These are phyloP conservation scores for Podospora pseudopauciseta DNA, from an alignment of 495 filamentous ascomycete species.

Conservation along the genomic window DNA sequence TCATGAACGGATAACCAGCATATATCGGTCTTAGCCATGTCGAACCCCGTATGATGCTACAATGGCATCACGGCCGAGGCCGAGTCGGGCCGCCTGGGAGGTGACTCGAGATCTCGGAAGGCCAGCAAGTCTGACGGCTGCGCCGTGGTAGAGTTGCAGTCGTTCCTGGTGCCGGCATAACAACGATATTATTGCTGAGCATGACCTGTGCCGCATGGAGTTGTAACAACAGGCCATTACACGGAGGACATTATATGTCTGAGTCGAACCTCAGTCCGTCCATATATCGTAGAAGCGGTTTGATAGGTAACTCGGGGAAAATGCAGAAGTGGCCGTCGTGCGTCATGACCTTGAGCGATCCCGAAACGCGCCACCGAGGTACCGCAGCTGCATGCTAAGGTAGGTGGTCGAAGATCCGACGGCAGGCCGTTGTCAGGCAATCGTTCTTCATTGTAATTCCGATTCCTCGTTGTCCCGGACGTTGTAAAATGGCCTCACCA, in stretches of 20 bases:
- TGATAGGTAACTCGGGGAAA: background rate
- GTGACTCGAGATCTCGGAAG: conserved; percentile 9
- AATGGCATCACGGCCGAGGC: conserved; percentile 1
- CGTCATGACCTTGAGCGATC: background rate
- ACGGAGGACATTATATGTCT: background rate
- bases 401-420: background rate
- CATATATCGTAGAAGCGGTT: background rate
- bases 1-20: background rate
- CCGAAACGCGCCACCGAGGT: background rate
- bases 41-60: conserved; percentile 2
- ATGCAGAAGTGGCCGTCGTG: background rate
- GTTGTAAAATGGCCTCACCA: background rate
- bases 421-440: background rate
- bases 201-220: background rate
- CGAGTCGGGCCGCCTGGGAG: conserved; percentile 3
- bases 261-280: background rate
- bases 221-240: background rate
- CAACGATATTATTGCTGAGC: background rate
- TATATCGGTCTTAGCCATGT: background rate
- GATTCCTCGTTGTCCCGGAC: background rate
- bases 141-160: background rate
- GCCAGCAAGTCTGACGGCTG: conserved; percentile 1
- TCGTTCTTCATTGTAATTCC: too few relatives aligned
- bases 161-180: background rate
- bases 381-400: background rate